Evolutionary conservation across 805 yeast species (phyloP), one percentile per base, ranked within the genome.

Genomic region (Zygosaccharomyces bailii): DNA sequence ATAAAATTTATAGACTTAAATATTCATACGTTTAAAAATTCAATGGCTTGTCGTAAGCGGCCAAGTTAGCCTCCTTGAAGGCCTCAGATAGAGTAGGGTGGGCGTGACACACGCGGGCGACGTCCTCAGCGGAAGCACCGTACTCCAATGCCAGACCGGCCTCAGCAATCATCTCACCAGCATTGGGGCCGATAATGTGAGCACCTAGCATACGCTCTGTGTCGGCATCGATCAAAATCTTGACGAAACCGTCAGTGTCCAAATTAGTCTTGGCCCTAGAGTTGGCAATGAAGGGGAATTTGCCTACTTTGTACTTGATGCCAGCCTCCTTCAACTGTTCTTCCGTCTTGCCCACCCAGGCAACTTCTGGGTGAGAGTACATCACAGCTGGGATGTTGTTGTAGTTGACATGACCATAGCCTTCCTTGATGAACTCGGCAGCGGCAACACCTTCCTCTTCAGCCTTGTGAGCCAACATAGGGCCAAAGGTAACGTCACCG

Each of bases 401-500:
- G 73, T 93, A 93, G 82, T 93, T 93, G 57, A 93, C 98, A 68
- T 93, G 99, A 49, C 99, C 99, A 66, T 85, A 86, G 55, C 98
- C 99, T 56, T 71, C 71, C 76, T 88, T 88, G 68, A 93, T 80
- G 75, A 80, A 86, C 74, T 93, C 99, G 54, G 78, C 98, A 55
- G 96, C 98, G 46, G 99, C 99, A 57, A 93, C 84, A 72, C 96
- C 99, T 77, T 93, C 99, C 70, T 93, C 99, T 77, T 93, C 99
- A 52, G 99, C 99, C 78, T 93, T 93, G 79, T 93, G 99, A 54
- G 99, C 99, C 72, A 93, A 80, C 99, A 93, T 93, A 60, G 96
- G 91, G 59, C 99, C 99, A 61, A 87, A 93, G 33, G 99, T 93
- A 45, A 84, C 97, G 66, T 93, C 99, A 70, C 99, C 99, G 70